phyloP scores from a whole-genome alignment of 495 filamentous ascomycete genomes.

The Letharia lupina region DNA sequence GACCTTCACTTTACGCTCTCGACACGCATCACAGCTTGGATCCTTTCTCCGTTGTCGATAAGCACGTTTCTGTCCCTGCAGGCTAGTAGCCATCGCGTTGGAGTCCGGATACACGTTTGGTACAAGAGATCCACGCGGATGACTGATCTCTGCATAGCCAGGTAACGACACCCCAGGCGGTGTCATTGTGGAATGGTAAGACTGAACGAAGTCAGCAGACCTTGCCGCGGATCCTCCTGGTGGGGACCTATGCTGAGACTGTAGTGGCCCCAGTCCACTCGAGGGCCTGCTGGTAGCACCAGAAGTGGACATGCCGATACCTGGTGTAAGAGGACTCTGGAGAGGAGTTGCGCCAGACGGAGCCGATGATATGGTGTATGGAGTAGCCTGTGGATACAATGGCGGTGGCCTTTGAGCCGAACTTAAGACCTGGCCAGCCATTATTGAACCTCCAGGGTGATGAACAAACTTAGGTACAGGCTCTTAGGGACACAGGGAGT shows the following conservation, averaged over 20 bases:
- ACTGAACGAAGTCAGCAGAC: slow-evolving; percentile 21
- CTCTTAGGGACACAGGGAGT: background rate
- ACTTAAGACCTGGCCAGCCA: slow-evolving; percentile 14
- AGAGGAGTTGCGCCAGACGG: slow-evolving; percentile 46
- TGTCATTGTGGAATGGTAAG: slow-evolving; percentile 15
- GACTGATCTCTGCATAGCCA: slow-evolving; percentile 23
- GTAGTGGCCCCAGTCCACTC: slow-evolving; percentile 17
- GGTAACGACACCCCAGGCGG: slow-evolving; percentile 14
- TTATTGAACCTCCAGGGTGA: slow-evolving; percentile 1
- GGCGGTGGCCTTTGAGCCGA: slow-evolving; percentile 15
- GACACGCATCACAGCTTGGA: slow-evolving; percentile 94
- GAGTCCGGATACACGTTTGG: slow-evolving; percentile 37
- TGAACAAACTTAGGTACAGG: background rate
- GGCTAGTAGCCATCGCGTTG: slow-evolving; percentile 35
- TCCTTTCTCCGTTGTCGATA: slow-evolving; percentile 94
- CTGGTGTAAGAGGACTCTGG: slow-evolving; percentile 20
- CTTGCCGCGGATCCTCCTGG: slow-evolving; percentile 16
- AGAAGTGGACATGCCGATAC: slow-evolving; percentile 18
- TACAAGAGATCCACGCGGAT: slow-evolving; percentile 31
- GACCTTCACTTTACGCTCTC: slow-evolving; percentile 95
- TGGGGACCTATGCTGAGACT: slow-evolving; percentile 20
- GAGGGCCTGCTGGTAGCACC: slow-evolving; percentile 22
- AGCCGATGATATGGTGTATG: slow-evolving; percentile 28
- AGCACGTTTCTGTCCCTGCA: slow-evolving; percentile 68
- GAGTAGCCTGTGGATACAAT: slow-evolving; percentile 14